Percentiles rank a stretch among this genome's conserved stretches.
phyloP scores from a whole-genome alignment of 768 basidiomycete species.

The Tephrocybe sp. region DNA sequence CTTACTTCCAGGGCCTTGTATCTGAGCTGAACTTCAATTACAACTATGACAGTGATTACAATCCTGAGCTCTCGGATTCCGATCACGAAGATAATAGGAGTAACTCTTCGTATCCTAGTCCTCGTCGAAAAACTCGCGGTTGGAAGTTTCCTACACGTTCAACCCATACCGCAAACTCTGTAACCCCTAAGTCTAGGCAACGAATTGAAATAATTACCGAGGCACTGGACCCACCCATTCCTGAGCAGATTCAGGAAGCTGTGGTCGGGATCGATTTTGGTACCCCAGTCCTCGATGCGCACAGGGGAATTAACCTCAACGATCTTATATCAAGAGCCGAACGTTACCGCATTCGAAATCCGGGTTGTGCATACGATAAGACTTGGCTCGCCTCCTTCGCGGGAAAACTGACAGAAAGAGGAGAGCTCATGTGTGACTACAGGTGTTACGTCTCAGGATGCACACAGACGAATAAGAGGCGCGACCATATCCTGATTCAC shows the following conservation, averaged over 20 bases:
- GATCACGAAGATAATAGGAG: constrained; percentile 1
- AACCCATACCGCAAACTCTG: not conserved
- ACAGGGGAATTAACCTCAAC: constrained; percentile 53
- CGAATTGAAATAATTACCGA: constrained; percentile 1
- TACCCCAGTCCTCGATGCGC: constrained; percentile 62
- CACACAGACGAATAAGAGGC: constrained; percentile 63
- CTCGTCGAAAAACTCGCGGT: constrained; percentile 10
- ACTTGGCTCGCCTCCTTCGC: constrained; percentile 66
- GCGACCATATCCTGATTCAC: constrained; percentile 74
- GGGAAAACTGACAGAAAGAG: constrained; percentile 57
- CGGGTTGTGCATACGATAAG: constrained; percentile 59
- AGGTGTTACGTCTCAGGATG: constrained; percentile 70
- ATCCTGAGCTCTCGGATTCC: constrained; percentile 2
- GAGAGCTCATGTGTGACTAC: constrained; percentile 56
- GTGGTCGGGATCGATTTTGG: constrained; percentile 28
- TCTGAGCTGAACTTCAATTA: not conserved
- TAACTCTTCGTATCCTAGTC: constrained; percentile 19
- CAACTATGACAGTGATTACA: constrained; percentile 16
- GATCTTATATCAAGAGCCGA: constrained; percentile 56
- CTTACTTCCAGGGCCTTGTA: constrained; percentile 1
- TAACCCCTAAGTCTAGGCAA: not conserved
- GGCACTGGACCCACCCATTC: not conserved
- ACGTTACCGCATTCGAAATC: constrained; percentile 50
- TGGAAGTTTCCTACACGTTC: constrained; percentile 7
- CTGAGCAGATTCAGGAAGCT: constrained; percentile 4